Base-by-base conservation (phyloP, 352 stramenopile genomes). In the Phytopythium boreale region DNA sequence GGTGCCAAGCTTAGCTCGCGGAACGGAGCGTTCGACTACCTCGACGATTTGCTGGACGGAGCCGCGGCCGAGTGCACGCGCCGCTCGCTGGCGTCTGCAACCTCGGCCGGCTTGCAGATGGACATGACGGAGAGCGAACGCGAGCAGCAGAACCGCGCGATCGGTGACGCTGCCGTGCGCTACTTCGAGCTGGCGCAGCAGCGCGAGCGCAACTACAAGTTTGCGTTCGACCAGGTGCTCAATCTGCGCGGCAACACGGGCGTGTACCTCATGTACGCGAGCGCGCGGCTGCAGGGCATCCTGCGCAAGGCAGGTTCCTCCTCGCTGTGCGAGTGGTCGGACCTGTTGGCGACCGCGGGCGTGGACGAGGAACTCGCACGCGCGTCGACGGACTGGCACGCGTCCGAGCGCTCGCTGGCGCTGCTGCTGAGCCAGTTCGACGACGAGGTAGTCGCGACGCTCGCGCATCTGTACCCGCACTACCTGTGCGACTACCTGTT, bases 151-250 rank as follows among this genome's bases (percentile, higher is more conserved):
- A 88, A 91, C 59, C 72, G 70, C 24, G 72, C 77, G 27, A 77
- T 93, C 49, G 84, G 87, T 36, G 84, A 95, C 59, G 84, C 82
- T 1, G 84, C 87, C 11, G 84, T 93, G 61, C 83, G 83, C 14
- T 95, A 93, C 64, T 95, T 93, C 61, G 87, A 95, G 56, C 66
- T 95, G 26, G 81, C 84, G 20, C 87, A 95, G 63, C 85, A 93
- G 57, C 87, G 83, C 37, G 84, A 92, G 61, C 76, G 83, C 59
- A 92, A 91, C 68, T 93, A 95, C 79, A 93, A 93, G 71, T 93
- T 93, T 59, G 70, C 87, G 17, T 93, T 92, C 56, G 84, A 89
- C 69, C 82, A 88, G 31, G 83, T 93, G 61, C 76, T 93, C 14
- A 87, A 87, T 51, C 68, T 92, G 41, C 92, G 90, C 67, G 87